These are phyloP conservation scores for Malassezia cuniculi DNA, from an alignment of 1,284 basidiomycete species.

Conservation along the genomic window DNA sequence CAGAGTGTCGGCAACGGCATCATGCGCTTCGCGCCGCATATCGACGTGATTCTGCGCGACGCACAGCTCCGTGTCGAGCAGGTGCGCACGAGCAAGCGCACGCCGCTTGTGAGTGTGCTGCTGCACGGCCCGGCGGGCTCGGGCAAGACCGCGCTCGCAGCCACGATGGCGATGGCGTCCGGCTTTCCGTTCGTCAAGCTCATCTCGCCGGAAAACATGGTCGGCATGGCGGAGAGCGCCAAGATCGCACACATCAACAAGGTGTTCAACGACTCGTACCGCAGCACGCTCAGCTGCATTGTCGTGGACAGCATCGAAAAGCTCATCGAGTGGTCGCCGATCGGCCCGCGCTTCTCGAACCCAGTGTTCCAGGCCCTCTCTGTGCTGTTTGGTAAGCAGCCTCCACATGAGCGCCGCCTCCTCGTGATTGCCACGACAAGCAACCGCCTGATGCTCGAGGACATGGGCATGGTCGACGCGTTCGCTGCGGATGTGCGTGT, in stretches of 20 bases:
- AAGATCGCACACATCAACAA: slow-evolving; percentile 88
- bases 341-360: slow-evolving; percentile 92
- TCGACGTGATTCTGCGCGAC: slow-evolving; percentile 67
- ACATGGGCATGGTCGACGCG: slow-evolving; percentile 73
- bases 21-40: slow-evolving; percentile 65
- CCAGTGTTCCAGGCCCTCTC: slow-evolving; percentile 79
- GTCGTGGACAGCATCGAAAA: slow-evolving; percentile 62
- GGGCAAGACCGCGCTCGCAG: slow-evolving; percentile 90
- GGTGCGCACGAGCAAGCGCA: slow-evolving; percentile 75
- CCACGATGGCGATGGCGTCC: slow-evolving; percentile 82
- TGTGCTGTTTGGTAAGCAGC: slow-evolving; percentile 74
- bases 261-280: slow-evolving; percentile 90
- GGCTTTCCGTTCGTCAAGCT: slow-evolving; percentile 97
- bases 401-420: slow-evolving; percentile 88
- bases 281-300: slow-evolving; percentile 87
- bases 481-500: slow-evolving; percentile 84
- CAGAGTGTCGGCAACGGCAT: slow-evolving; percentile 94
- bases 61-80: slow-evolving; percentile 91
- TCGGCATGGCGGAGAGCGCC: slow-evolving; percentile 77
- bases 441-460: slow-evolving; percentile 69
- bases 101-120: slow-evolving; percentile 79
- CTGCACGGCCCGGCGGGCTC: slow-evolving; percentile 76
- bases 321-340: slow-evolving; percentile 66
- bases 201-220: slow-evolving; percentile 90
- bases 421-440: slow-evolving; percentile 87